phyloP scores from a whole-genome alignment of 805 yeast genomes.

The Sugiyamaella marilandica region DNA sequence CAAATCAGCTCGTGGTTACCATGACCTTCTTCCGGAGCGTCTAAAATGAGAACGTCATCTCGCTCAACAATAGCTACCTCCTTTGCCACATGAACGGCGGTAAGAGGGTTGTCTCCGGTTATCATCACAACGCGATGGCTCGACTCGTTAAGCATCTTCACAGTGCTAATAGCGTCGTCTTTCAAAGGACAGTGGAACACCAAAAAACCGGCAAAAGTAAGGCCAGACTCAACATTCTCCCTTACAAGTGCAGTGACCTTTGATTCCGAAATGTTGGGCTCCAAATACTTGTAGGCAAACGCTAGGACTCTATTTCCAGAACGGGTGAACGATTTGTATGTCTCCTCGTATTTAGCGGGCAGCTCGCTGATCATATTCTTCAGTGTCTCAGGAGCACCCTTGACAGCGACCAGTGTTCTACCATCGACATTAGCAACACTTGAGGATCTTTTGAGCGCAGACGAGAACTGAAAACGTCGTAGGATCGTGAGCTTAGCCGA shows the following conservation, averaged over 20 bases:
- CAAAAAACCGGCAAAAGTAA: slow-evolving; percentile 84
- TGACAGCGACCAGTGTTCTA: slow-evolving; percentile 71
- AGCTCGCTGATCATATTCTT: slow-evolving; percentile 64
- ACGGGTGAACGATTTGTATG: slow-evolving; percentile 86
- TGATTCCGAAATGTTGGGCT: slow-evolving; percentile 43
- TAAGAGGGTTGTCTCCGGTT: slow-evolving; percentile 97
- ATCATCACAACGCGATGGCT: slow-evolving; percentile 96
- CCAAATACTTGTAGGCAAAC: slow-evolving; percentile 77
- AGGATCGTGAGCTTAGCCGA: slow-evolving; percentile 58
- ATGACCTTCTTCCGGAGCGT: slow-evolving; percentile 71
- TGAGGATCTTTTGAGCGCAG: slow-evolving; percentile 93
- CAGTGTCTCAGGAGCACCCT: slow-evolving; percentile 98
- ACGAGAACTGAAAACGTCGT: slow-evolving; percentile 95
- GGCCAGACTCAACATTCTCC: slow-evolving; percentile 66
- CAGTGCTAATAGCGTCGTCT: slow-evolving; percentile 83
- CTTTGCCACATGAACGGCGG: slow-evolving; percentile 96
- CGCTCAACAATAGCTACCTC: slow-evolving; percentile 85
- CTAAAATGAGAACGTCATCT: slow-evolving; percentile 79
- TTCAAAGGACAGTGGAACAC: slow-evolving; percentile 98
- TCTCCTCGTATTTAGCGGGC: slow-evolving; percentile 77
- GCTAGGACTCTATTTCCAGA: slow-evolving; percentile 96
- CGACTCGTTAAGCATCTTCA: slow-evolving; percentile 89
- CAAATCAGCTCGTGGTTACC: slow-evolving; percentile 62
- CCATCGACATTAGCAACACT: slow-evolving; percentile 59
- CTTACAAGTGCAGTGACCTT: slow-evolving; percentile 61